These are phyloP conservation scores for Entomortierella parvispora DNA, from an alignment of 192 early-diverging fungal genomes.

Conservation along the genomic window DNA sequence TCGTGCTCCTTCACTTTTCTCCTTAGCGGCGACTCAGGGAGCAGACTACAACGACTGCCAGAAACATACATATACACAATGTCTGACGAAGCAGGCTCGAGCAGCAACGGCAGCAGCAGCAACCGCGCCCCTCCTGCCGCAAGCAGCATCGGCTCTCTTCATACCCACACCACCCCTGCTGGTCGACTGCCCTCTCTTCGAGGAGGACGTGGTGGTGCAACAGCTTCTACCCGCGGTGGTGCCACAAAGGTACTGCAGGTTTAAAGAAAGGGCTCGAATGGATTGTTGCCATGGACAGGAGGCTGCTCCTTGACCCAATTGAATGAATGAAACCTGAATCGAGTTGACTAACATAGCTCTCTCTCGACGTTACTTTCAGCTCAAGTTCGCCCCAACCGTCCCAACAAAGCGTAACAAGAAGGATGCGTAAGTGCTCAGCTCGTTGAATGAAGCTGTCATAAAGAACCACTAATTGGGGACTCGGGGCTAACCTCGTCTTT, in stretches of 20 bases:
- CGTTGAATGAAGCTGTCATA: too few species aligned
- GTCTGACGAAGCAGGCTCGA: too few species aligned
- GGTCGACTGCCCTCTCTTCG: constrained; percentile 42
- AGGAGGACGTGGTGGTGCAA: constrained; percentile 34
- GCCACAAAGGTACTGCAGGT: constrained; percentile 48
- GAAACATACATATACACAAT: too few species aligned
- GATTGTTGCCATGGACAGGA: too few species aligned
- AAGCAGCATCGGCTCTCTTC: constrained; percentile 47
- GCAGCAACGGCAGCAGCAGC: constrained; percentile 5
- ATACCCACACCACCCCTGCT: constrained; percentile 38
- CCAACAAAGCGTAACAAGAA: constrained; percentile 66
- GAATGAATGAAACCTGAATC: neutral
- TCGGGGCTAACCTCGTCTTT: neutral
- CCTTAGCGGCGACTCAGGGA: too few species aligned
- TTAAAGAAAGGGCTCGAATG: neutral
- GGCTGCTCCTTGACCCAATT: neutral
- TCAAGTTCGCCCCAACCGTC: constrained; percentile 70
- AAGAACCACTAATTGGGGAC: too few species aligned
- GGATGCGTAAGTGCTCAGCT: constrained; percentile 57
- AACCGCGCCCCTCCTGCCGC: constrained; percentile 8
- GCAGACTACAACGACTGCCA: too few species aligned
- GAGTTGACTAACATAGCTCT: neutral
- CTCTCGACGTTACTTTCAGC: constrained; percentile 30
- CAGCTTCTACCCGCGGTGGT: constrained; percentile 36
- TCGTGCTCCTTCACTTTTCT: too few species aligned